Base-by-base conservation (phyloP, 1,139 yeast species). In the Scheffersomyces quercinus region DNA sequence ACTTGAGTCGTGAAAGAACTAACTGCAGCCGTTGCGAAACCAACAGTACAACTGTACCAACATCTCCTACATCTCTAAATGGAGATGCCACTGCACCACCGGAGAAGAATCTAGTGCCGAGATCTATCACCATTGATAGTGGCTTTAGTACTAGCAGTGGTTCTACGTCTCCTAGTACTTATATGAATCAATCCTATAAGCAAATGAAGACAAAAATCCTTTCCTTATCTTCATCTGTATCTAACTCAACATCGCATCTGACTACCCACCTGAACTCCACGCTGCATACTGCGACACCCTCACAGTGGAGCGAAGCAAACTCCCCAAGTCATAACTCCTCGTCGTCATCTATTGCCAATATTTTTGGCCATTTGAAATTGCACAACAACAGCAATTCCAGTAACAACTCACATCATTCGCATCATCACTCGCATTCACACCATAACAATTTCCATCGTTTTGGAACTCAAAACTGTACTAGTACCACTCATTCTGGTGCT, bases 341-440 rank as follows among this genome's bases (percentile, higher is more conserved):
- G 2, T 50, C 66, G 10, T 48, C 60, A 6, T 59, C 70, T 6
- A 46, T 64, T 12, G 51, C 65, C 12, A 65, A 59, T 45, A 45
- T 67, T 28, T 54, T 65, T 41, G 67, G 67, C 13, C 69, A 66
- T 40, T 54, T 65, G 39, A 65, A 62, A 45, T 28, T 51, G 15
- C 45, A 49, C 39, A 45, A 42, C 36, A 33, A 38, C 33, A 38
- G 28, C 14, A 20, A 10, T 9, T 24, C 28, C 29, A 33, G 34
- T 35, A 12, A 13, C n/a, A 31, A 31, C 24, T 5, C 35, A 4
- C 35, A 31, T 20, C 35, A 31, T 8, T 9, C 35, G 10, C 16
- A 31, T 14, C 20, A 15, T 20, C 26, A 20, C 26, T 20, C 26
- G 26, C 26, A 20, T 12, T 35, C 37, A 13, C 37, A 34, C 14